Conservation (phyloP, 495 filamentous ascomycete genomes). For the Cairneyella variabilis region DNA sequence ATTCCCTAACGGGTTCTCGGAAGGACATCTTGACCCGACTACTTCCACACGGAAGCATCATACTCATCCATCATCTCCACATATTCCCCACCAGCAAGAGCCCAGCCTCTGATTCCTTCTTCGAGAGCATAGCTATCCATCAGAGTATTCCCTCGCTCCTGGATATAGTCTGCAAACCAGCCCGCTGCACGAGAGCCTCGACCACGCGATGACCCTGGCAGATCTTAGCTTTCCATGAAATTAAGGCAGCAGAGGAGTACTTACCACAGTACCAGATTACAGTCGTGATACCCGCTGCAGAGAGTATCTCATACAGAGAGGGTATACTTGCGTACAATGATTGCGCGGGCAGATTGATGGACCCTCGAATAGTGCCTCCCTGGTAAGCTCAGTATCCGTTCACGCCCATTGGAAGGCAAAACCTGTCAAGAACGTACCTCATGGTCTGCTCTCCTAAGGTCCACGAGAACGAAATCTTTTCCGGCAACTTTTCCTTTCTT, state of each 20-base stretch:
- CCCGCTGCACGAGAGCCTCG: constrained; percentile 57
- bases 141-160: constrained; percentile 34
- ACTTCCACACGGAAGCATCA: constrained; percentile 47
- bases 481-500: constrained; percentile 34
- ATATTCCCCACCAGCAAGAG: constrained; percentile 49
- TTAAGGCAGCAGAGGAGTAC: constrained; percentile 14
- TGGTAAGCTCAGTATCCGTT: constrained; percentile 22
- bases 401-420: not conserved
- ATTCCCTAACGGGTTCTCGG: no score
- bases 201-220: constrained; percentile 58
- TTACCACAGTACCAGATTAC: constrained; percentile 70
- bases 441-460: constrained; percentile 56
- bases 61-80: constrained; percentile 55
- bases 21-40: no score
- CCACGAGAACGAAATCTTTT: constrained; percentile 57
- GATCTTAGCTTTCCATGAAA: not conserved
- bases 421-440: constrained; percentile 40
- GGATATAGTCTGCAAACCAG: constrained; percentile 65
- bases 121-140: constrained; percentile 54
- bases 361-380: constrained; percentile 66
- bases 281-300: constrained; percentile 40
- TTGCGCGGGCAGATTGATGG: constrained; percentile 70
- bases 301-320: constrained; percentile 51
- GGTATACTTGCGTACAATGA: constrained; percentile 57
- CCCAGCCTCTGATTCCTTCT: constrained; percentile 67